A percentile compares a stretch with the other conserved stretches of the same genome.
phyloP scores from a whole-genome alignment of 106 monocot genomes.

The Phalaenopsis aphrodite region DNA sequence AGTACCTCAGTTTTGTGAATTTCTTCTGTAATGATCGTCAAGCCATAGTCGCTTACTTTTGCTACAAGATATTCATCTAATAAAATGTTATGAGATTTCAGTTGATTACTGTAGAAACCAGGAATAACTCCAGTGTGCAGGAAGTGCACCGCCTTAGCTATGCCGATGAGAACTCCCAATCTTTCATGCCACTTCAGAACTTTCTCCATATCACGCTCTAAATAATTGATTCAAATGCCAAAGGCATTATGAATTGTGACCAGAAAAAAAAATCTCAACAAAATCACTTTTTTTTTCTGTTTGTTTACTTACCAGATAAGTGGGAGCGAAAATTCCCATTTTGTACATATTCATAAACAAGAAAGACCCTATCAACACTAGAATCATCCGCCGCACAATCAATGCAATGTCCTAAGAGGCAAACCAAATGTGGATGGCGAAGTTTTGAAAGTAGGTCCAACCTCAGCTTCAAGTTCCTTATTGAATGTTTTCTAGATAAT shows the following conservation, averaged over 20 bases:
- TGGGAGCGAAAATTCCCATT: conserved; percentile 57
- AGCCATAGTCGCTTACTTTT: conserved; percentile 86
- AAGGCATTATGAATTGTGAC: neutral
- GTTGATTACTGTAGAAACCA: conserved; percentile 68
- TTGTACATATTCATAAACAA: conserved; percentile 80
- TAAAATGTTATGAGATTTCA: conserved; percentile 70
- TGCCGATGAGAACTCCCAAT: conserved; percentile 56
- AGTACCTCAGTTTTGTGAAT: conserved; percentile 63
- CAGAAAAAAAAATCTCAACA: neutral
- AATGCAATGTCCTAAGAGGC: conserved; percentile 90
- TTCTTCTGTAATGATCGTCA: conserved; percentile 92
- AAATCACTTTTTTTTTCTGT: neutral
- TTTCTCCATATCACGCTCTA: conserved; percentile 56
- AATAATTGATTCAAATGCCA: conserved; percentile 12
- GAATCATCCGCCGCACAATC: conserved; percentile 57
- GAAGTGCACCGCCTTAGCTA: conserved; percentile 84
- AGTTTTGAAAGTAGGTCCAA: conserved; percentile 91
- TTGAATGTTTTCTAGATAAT: conserved; percentile 64
- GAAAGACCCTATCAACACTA: conserved; percentile 63
- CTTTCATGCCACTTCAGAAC: conserved; percentile 73
- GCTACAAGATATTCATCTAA: conserved; percentile 74
- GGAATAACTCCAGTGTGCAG: conserved; percentile 90
- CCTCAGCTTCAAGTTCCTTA: conserved; percentile 85
- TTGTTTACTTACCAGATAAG: conserved; percentile 53
- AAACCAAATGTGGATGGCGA: conserved; percentile 92